Evolutionary conservation across 306 rosid genomes (phyloP).

Genomic region (Herpetospermum pedunculosum): DNA sequence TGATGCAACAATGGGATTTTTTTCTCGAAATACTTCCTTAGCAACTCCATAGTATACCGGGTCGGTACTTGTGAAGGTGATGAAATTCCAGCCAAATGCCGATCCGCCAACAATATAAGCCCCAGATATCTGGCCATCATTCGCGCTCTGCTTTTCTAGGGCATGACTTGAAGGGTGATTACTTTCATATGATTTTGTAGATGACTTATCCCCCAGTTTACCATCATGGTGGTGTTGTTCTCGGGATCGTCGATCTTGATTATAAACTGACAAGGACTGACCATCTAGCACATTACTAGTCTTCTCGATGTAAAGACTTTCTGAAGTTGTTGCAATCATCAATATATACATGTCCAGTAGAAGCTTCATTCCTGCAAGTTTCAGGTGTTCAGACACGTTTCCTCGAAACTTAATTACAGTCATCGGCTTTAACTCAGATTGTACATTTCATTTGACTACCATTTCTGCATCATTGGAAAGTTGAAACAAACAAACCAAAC

Average conservation of each 20-base stretch:
- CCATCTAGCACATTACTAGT: slow-evolving; percentile 14
- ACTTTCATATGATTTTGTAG: slow-evolving; percentile 20
- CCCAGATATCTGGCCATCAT: slow-evolving; percentile 31
- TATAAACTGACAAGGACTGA: slow-evolving; percentile 16
- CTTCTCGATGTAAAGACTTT: slow-evolving; percentile 16
- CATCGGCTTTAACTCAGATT: not conserved
- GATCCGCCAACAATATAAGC: slow-evolving; percentile 78
- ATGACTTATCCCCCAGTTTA: slow-evolving; percentile 14
- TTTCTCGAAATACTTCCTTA: slow-evolving; percentile 49
- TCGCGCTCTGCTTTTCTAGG: slow-evolving; percentile 25
- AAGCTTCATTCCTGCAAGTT: slow-evolving; percentile 55
- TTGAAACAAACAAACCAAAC: not conserved
- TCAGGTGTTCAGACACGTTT: not conserved
- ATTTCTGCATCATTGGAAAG: not conserved
- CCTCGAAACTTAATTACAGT: not conserved
- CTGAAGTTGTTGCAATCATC: slow-evolving; percentile 25
- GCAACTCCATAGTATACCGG: slow-evolving; percentile 62
- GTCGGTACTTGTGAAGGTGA: slow-evolving; percentile 35
- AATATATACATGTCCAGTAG: slow-evolving; percentile 32
- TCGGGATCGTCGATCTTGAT: slow-evolving; percentile 17
- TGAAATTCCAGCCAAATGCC: slow-evolving; percentile 85
- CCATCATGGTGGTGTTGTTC: slow-evolving; percentile 13
- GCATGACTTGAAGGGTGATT: slow-evolving; percentile 8
- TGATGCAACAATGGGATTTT: slow-evolving; percentile 3
- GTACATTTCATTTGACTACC: too few relatives aligned